Evolutionary conservation across 1,284 basidiomycete genomes (phyloP), one percentile per base, ranked within the genome.

Genomic region (Irpex rosettiformis): DNA sequence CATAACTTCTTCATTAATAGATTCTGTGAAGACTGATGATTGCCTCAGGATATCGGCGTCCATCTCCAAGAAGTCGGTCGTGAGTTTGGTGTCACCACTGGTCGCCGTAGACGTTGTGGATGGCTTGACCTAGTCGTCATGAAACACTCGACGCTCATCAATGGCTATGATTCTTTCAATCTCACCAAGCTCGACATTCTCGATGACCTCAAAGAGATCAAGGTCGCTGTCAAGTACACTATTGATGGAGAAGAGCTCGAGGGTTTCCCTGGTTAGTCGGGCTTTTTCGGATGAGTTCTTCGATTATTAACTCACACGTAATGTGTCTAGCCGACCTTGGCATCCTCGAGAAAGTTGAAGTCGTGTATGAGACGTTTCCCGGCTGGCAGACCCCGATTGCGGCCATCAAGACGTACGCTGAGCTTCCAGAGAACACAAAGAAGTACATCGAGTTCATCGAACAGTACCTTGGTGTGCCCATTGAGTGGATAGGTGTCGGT

Each of bases 41-140:
- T 56, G 21, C n/a, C 18, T n/a, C 48, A 93, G 91, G 85, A 89
- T 33, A 75, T 91, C 51, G 96, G 96, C 13, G 81, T 82, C 37
- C 93, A 96, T 68, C 77, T 99, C 37, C 96, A 98, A 78, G 93
- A 97, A 75, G 89, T 98, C 10, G 96, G 96, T 4, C 83, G 82
- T 59, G 96, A 99, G 74, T 97, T 85, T 68, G 96, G 97, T 29
- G 87, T 85, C 29, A 97, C 94, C 3, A 99, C 96, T 0, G 96
- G 96, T 25, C 86, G 96, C 37, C 80, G 92, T 55, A 84, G 96
- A 62, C 89, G 97, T 57, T 96, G 94, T 72, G 96, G 96, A 25
- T 99, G 97, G 97, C 85, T 99, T 54, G 97, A 99, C 75, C 81
- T 98, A 22, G 93, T 98, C 61, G 94, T 98, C 58, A 84, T 98